Percentiles rank a stretch among this genome's conserved stretches.
Evolutionary conservation across 2,329 filamentous ascomycete species (phyloP).

Genomic region (Hirsutella rhossiliensis): DNA sequence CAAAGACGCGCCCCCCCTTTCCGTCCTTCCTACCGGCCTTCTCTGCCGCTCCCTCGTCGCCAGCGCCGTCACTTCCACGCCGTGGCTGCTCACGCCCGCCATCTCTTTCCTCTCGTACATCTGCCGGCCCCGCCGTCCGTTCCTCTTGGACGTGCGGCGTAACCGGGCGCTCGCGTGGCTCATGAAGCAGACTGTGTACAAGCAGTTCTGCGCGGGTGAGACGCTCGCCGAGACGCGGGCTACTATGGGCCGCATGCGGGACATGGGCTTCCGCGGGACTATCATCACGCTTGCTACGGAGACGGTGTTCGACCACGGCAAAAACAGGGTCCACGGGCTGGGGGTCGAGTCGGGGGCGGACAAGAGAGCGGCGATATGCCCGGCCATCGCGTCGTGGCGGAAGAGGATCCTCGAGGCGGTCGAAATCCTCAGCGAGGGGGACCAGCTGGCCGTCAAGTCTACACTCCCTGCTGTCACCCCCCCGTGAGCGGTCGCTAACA

Average conservation of each 20-base stretch:
- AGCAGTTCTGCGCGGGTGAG: conserved; percentile 45
- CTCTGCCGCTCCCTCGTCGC: conserved; percentile 29
- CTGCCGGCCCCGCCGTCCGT: conserved; percentile 22
- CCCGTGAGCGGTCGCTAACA: not conserved
- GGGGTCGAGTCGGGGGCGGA: conserved; percentile 23
- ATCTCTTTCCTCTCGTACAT: conserved; percentile 25
- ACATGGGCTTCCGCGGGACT: conserved; percentile 39
- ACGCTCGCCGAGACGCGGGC: conserved; percentile 30
- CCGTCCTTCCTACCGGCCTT: conserved; percentile 18
- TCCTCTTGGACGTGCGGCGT: conserved; percentile 30
- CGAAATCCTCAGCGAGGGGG: conserved; percentile 18
- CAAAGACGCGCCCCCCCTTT: conserved; percentile 8
- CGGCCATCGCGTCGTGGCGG: conserved; percentile 25
- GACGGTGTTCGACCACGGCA: conserved; percentile 27
- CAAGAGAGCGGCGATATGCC: conserved; percentile 23
- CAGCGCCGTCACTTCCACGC: conserved; percentile 33
- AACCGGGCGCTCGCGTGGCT: conserved; percentile 35
- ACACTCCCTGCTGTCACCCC: conserved; percentile 1
- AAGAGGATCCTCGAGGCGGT: conserved; percentile 18
- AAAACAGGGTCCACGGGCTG: conserved; percentile 9
- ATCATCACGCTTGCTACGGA: conserved; percentile 41
- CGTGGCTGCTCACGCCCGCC: conserved; percentile 23
- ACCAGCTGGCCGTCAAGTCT: conserved; percentile 26
- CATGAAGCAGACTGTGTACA: conserved; percentile 37
- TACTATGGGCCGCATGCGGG: conserved; percentile 27